phyloP scores from a whole-genome alignment of 2,329 filamentous ascomycete genomes.

The Cylindrodendrum hubeiense region DNA sequence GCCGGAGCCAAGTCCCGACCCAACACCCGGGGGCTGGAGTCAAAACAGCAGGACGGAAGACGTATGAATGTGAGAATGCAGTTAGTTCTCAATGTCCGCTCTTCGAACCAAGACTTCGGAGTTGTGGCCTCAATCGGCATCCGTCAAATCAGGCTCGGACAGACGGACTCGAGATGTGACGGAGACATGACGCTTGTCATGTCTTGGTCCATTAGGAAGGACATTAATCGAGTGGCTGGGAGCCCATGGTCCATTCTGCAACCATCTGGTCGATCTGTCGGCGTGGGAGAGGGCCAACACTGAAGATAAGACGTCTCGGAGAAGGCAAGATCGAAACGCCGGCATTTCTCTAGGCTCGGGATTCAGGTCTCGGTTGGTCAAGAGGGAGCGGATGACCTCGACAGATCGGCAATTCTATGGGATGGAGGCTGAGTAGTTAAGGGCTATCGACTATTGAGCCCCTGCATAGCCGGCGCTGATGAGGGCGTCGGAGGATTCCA shows the following conservation, averaged over 20 bases:
- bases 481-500: not conserved
- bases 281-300: slow-evolving; percentile 15
- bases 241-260: slow-evolving; percentile 25
- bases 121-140: not conserved
- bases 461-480: slow-evolving; percentile 4
- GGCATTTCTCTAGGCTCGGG: not conserved
- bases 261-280: slow-evolving; percentile 8
- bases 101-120: too few relatives aligned
- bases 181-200: not conserved
- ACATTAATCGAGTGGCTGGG: slow-evolving; percentile 18
- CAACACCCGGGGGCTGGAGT: not conserved
- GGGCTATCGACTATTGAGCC: slow-evolving; percentile 15
- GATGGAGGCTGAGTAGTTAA: slow-evolving; percentile 9
- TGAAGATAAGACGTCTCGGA: slow-evolving; percentile 11
- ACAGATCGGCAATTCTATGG: not conserved
- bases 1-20: not conserved
- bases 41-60: not conserved
- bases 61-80: not conserved
- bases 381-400: not conserved
- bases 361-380: not conserved
- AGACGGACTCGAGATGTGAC: slow-evolving; percentile 1
- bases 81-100: not conserved
- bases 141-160: not conserved
- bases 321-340: slow-evolving; percentile 8
- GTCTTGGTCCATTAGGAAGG: not conserved